These are phyloP conservation scores for Rickenella mellea DNA, from an alignment of 768 basidiomycete species.

Conservation along the genomic window DNA sequence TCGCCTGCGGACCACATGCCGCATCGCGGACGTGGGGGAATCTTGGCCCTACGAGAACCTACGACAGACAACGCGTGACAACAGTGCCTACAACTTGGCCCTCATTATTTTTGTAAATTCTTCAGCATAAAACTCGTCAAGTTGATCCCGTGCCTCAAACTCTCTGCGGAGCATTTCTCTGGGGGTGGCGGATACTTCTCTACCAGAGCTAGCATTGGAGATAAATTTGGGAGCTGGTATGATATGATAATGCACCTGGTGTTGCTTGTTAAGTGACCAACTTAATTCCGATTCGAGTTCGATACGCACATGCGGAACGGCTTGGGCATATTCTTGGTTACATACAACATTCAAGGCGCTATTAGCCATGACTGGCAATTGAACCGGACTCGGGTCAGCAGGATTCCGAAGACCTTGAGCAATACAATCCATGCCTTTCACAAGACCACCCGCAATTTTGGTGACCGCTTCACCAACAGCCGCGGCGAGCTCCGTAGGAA, in stretches of 20 bases:
- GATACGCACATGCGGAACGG: conserved; percentile 58
- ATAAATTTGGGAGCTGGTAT: conserved; percentile 54
- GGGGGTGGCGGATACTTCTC: conserved; percentile 23
- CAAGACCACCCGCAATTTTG: conserved; percentile 52
- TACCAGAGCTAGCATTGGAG: conserved; percentile 5
- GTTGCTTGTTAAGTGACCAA: background rate
- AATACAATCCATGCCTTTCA: conserved; percentile 34
- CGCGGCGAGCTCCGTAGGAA: conserved; percentile 49
- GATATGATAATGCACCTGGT: conserved; percentile 67
- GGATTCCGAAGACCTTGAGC: background rate
- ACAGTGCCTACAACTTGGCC: conserved; percentile 25
- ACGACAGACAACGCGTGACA: background rate
- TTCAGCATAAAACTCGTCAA: conserved; percentile 51
- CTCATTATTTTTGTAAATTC: conserved; percentile 36
- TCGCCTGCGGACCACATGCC: background rate
- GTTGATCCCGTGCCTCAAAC: conserved; percentile 43
- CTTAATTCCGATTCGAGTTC: background rate
- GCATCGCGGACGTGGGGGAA: background rate
- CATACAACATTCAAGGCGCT: conserved; percentile 69
- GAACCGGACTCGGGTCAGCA: background rate
- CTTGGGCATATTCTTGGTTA: conserved; percentile 77
- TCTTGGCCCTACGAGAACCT: background rate
- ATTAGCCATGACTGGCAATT: conserved; percentile 42
- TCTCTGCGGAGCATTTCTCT: conserved; percentile 54
- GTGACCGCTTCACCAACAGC: conserved; percentile 51